These are phyloP conservation scores for Cryptococcus amylolentus DNA, from an alignment of 1,284 basidiomycete species.

Conservation along the genomic window DNA sequence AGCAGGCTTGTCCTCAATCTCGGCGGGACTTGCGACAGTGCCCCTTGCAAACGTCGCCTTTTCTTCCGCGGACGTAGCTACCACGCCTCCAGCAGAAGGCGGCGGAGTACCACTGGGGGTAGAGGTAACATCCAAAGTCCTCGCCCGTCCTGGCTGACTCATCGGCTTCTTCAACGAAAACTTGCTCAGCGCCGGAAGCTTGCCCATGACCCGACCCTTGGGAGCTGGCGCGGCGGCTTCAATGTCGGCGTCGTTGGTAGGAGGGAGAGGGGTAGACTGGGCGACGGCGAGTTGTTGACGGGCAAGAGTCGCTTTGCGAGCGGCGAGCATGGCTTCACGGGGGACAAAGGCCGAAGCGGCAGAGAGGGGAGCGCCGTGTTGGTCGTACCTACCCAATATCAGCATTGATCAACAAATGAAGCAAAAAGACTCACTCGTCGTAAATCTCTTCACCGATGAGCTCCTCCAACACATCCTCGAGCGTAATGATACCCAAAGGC, in stretches of 20 bases:
- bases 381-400: constrained; percentile 22
- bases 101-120: background rate
- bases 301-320: constrained; percentile 31
- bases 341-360: constrained; percentile 34
- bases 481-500: constrained; percentile 86
- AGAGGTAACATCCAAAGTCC: constrained; percentile 7
- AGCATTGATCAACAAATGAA: background rate
- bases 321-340: constrained; percentile 30
- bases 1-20: constrained; percentile 7
- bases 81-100: background rate
- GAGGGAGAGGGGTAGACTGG: constrained; percentile 20
- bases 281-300: constrained; percentile 24
- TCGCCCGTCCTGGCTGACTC: constrained; percentile 26
- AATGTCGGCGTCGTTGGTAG: constrained; percentile 20
- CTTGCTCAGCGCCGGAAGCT: constrained; percentile 26
- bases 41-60: background rate
- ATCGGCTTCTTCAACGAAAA: constrained; percentile 22
- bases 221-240: constrained; percentile 11
- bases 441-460: constrained; percentile 86
- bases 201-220: constrained; percentile 15
- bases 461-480: constrained; percentile 89
- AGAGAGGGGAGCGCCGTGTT: constrained; percentile 23
- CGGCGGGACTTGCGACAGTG: constrained; percentile 1
- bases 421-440: constrained; percentile 59
- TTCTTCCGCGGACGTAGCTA: background rate